These are phyloP conservation scores for Acanthamoeba lenticulata DNA, from an alignment of 208 protist species.

Conservation along the genomic window DNA sequence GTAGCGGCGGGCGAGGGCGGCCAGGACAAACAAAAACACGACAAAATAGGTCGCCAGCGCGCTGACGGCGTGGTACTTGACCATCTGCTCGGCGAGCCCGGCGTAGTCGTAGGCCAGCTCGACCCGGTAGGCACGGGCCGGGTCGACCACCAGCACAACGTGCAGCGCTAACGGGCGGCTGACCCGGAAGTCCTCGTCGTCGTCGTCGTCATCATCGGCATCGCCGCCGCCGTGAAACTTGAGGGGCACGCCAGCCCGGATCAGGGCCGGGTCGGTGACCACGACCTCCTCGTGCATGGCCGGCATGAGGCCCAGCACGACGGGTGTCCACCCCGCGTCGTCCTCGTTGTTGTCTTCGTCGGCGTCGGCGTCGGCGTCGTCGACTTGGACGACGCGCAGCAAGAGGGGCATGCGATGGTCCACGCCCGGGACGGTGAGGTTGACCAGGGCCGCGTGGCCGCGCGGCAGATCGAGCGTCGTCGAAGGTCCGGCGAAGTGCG, in stretches of 20 bases:
- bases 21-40: conserved; percentile 10
- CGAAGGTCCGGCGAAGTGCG: not conserved
- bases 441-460: not conserved
- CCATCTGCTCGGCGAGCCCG: conserved; percentile 48
- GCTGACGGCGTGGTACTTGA: conserved; percentile 27
- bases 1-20: not conserved
- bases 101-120: conserved; percentile 27
- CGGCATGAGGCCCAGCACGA: conserved; percentile 16
- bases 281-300: conserved; percentile 23
- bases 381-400: not conserved
- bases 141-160: no score
- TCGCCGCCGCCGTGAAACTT: conserved; percentile 59
- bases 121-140: no score
- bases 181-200: no score
- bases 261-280: not conserved
- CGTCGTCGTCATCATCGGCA: no score
- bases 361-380: not conserved
- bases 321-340: not conserved
- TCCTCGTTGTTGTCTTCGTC: no score
- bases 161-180: no score
- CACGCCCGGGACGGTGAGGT: not conserved
- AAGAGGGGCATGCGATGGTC: not conserved
- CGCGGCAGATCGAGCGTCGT: not conserved
- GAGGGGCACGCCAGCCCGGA: not conserved
- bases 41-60: not conserved